Evolutionary conservation across 1,284 basidiomycete genomes (phyloP).

Genomic region (Fistulinella staudtii): DNA sequence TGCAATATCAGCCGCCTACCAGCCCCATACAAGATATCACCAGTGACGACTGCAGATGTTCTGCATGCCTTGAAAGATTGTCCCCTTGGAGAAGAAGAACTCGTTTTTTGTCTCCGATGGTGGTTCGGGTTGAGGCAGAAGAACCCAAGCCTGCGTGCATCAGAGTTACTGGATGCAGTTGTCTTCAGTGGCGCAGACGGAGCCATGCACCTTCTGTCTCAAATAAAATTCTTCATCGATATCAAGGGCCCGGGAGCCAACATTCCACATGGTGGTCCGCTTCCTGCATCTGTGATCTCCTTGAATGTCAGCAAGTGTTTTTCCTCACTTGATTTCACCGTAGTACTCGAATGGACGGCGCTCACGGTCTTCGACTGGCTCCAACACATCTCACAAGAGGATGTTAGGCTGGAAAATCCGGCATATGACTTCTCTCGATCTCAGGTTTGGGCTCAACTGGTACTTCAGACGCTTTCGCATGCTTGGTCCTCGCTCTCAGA

Average conservation of each 20-base stretch:
- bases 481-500: slow-evolving; percentile 64
- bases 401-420: slow-evolving; percentile 37
- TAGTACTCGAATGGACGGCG: slow-evolving; percentile 75
- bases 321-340: slow-evolving; percentile 49
- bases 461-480: slow-evolving; percentile 64
- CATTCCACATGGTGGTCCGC: slow-evolving; percentile 56
- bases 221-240: slow-evolving; percentile 71
- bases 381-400: slow-evolving; percentile 52
- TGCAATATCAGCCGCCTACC: slow-evolving; percentile 63
- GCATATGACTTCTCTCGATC: slow-evolving; percentile 66
- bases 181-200: slow-evolving; percentile 44
- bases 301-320: slow-evolving; percentile 60
- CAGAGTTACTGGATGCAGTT: slow-evolving; percentile 55
- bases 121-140: slow-evolving; percentile 50
- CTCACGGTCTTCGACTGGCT: slow-evolving; percentile 76
- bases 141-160: slow-evolving; percentile 44
- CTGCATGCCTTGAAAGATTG: slow-evolving; percentile 68
- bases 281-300: slow-evolving; percentile 76
- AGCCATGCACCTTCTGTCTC: slow-evolving; percentile 42
- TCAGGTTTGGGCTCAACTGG: slow-evolving; percentile 74
- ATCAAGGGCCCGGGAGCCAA: slow-evolving; percentile 44
- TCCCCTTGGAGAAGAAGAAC: slow-evolving; percentile 70
- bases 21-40: slow-evolving; percentile 60
- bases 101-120: slow-evolving; percentile 82
- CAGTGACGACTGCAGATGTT: slow-evolving; percentile 79